phyloP scores from a whole-genome alignment of 2,329 filamentous ascomycete genomes.

The Venturia aucupariae region DNA sequence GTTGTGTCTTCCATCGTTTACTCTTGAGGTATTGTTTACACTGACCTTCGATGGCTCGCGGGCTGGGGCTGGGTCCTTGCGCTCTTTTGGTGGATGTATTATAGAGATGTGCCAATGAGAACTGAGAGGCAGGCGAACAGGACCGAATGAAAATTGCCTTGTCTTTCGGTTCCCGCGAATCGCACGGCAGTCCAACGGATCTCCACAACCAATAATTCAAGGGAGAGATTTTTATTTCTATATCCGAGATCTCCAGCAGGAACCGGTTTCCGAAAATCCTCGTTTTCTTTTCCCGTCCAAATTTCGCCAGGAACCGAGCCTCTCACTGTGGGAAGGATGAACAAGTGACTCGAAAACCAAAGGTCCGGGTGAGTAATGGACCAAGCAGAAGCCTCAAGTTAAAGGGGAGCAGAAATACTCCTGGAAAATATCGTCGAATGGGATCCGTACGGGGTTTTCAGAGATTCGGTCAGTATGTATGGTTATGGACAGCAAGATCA shows the following conservation, averaged over 20 bases:
- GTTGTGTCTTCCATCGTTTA: neutral
- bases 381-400: neutral
- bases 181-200: neutral
- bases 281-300: neutral
- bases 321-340: neutral
- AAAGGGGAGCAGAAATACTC: neutral
- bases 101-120: neutral
- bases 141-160: neutral
- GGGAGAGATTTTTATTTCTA: neutral
- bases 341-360: neutral
- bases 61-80: neutral
- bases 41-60: neutral
- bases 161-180: neutral
- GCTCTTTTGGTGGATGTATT: neutral
- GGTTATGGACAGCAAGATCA: neutral
- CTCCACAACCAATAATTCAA: neutral
- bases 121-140: neutral
- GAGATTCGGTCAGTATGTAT: neutral
- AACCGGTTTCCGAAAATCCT: neutral
- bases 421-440: neutral
- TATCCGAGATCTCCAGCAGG: neutral
- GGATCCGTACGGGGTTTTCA: neutral
- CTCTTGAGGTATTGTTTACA: neutral
- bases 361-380: neutral
- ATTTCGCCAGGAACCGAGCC: neutral